Evolutionary conservation across 2,329 filamentous ascomycete species (phyloP).

Genomic region (Alternaria dauci): DNA sequence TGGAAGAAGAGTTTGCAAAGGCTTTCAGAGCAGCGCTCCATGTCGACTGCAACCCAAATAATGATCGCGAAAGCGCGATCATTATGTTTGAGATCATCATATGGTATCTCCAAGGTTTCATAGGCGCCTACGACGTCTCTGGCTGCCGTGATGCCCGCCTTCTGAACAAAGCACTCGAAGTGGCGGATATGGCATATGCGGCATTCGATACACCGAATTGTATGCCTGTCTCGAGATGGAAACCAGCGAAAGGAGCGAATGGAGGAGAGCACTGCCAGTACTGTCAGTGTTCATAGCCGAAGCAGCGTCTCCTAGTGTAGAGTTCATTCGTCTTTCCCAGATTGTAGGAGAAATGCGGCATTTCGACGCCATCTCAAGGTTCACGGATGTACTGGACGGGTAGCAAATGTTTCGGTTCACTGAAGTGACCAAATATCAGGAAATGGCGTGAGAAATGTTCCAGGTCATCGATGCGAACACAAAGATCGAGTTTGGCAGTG

Average conservation of each 20-base stretch:
- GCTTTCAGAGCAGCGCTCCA: slow-evolving; percentile 53
- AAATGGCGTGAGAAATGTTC: slow-evolving; percentile 60
- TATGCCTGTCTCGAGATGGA: slow-evolving; percentile 71
- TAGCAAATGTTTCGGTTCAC: slow-evolving; percentile 67
- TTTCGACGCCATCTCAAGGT: slow-evolving; percentile 56
- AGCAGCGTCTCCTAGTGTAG: slow-evolving; percentile 56
- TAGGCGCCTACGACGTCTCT: slow-evolving; percentile 87
- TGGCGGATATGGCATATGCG: slow-evolving; percentile 80
- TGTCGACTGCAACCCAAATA: slow-evolving; percentile 53
- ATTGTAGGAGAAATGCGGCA: slow-evolving; percentile 55
- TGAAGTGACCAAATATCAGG: slow-evolving; percentile 58
- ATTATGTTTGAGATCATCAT: slow-evolving; percentile 65
- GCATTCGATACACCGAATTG: slow-evolving; percentile 91
- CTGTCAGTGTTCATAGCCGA: slow-evolving; percentile 54
- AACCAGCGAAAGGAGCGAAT: slow-evolving; percentile 46
- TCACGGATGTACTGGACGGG: background rate
- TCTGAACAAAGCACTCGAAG: slow-evolving; percentile 78
- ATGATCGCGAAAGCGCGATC: slow-evolving; percentile 49
- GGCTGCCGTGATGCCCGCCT: slow-evolving; percentile 69
- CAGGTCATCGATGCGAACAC: slow-evolving; percentile 53
- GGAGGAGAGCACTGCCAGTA: slow-evolving; percentile 50
- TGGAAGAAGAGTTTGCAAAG: slow-evolving; percentile 44
- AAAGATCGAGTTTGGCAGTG: slow-evolving; percentile 55
- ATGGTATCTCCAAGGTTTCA: slow-evolving; percentile 84
- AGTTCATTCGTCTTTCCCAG: slow-evolving; percentile 57